Evolutionary conservation across 805 yeast genomes (phyloP), one percentile per base, ranked within the genome.

Genomic region (Candida arabinofermentans): DNA sequence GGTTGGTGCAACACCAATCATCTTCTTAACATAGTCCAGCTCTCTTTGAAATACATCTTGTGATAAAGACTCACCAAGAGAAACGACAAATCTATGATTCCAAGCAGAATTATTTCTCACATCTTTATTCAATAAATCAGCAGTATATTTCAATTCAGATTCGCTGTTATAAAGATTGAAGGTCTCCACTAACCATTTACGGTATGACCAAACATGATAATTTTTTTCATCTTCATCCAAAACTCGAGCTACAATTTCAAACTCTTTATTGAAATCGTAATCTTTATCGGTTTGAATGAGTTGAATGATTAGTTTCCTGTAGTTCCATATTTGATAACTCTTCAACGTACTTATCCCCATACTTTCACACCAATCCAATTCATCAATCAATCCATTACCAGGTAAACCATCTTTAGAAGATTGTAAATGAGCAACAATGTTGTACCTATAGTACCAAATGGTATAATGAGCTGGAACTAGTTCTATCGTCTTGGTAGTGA

Each of bases 281-380:
- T 54, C 43, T 8, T 47, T 46, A 2, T 43, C 39, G 2, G 33
- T 16, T 4, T 46, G 23, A 26, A 47, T 43, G 37, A 46, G 50
- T 36, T 70, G 70, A 41, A 84, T 64, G 8, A 91, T 58, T 26
- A 79, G 66, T 55, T 84, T 90, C 42, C 97, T 75, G 57, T 91
- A 90, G 53, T 90, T 86, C 97, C 98, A 93, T n/a, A 91, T 83
- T 62, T 93, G 99, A 64, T 93, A 93, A 67, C 90, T 91, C 61
- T 93, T 93, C 31, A 90, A 84, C 59, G 85, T 83, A 10, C 74
- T 80, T 37, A 84, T 57, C 0, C 96, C 90, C 27, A 86, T 66
- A 26, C 70, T 70, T 53, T 86, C 93, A 48, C 88, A 72, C 96
- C 96, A 88, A 29, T 77, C 77, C 29, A 88, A 67, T 55, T 91